These are phyloP conservation scores for Tubosaeta sp. DNA, from an alignment of 768 basidiomycete genomes.

Conservation along the genomic window DNA sequence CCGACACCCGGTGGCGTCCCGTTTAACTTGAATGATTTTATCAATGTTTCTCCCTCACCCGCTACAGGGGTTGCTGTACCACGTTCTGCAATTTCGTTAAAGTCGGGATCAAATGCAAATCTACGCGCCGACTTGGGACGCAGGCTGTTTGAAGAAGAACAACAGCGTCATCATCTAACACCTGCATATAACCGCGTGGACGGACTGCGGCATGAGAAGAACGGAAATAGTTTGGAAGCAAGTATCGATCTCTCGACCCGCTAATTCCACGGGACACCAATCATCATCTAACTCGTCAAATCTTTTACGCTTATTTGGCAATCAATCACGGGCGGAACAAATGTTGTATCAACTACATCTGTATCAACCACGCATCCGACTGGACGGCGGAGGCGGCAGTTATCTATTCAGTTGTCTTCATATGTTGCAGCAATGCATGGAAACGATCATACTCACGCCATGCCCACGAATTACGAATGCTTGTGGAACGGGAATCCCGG, in stretches of 20 bases:
- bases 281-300: constrained; percentile 14
- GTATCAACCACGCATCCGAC: constrained; percentile 31
- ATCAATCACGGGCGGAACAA: constrained; percentile 24
- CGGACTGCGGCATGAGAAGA: constrained; percentile 25
- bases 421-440: constrained; percentile 25
- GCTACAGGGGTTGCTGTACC: constrained; percentile 31
- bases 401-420: constrained; percentile 31
- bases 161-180: constrained; percentile 39
- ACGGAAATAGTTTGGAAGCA: constrained; percentile 24
- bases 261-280: constrained; percentile 13
- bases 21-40: constrained; percentile 70
- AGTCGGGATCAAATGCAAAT: constrained; percentile 41
- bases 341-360: constrained; percentile 34
- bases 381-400: constrained; percentile 20
- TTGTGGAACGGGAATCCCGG: constrained; percentile 17
- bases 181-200: constrained; percentile 17
- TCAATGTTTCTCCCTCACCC: constrained; percentile 69
- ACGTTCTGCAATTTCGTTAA: constrained; percentile 29
- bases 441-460: constrained; percentile 9
- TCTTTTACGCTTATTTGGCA: constrained; percentile 15
- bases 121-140: constrained; percentile 61
- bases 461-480: constrained; percentile 26
- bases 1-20: constrained; percentile 34
- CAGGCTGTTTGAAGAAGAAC: constrained; percentile 69
- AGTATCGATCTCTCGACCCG: constrained; percentile 28